Conservation (phyloP, 2,329 filamentous ascomycete genomes). For the Aspergillus floridensis region DNA sequence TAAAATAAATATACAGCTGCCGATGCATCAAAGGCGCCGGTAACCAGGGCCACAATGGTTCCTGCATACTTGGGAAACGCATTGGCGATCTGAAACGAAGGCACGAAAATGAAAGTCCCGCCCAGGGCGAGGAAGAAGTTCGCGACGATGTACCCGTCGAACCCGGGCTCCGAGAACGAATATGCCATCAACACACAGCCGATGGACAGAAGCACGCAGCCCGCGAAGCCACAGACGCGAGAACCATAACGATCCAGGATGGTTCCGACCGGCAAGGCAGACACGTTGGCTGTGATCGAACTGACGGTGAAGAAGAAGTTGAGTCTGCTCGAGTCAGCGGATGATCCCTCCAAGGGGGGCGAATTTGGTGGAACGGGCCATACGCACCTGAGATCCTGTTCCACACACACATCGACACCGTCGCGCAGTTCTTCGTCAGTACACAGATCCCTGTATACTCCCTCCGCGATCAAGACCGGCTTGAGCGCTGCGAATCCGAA, state of each 20-base stretch:
- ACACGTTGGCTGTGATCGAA: conserved; percentile 83
- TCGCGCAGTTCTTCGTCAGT: conserved; percentile 47
- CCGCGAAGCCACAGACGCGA: conserved; percentile 69
- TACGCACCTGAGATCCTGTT: conserved; percentile 54
- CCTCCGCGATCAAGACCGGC: conserved; percentile 70
- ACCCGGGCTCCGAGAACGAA: conserved; percentile 55
- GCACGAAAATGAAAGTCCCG: conserved; percentile 76
- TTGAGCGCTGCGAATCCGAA: conserved; percentile 86
- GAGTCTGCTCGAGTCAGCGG: conserved; percentile 45
- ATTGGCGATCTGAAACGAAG: conserved; percentile 79
- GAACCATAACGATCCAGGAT: conserved; percentile 81
- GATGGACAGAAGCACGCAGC: conserved; percentile 62
- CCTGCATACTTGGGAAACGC: conserved; percentile 74
- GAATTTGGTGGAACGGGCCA: not conserved
- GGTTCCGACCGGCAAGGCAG: conserved; percentile 77
- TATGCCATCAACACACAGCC: conserved; percentile 72
- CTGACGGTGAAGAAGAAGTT: conserved; percentile 92
- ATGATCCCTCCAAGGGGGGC: not conserved
- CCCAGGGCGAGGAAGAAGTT: conserved; percentile 74
- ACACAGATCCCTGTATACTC: conserved; percentile 68
- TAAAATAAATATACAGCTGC: conserved; percentile 76
- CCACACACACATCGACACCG: conserved; percentile 54
- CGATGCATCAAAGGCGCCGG: conserved; percentile 78
- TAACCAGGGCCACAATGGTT: conserved; percentile 72
- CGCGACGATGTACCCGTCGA: conserved; percentile 72